These are phyloP conservation scores for Liriodendron chinense DNA, from an alignment of 164 flowering plant genomes.

Conservation along the genomic window DNA sequence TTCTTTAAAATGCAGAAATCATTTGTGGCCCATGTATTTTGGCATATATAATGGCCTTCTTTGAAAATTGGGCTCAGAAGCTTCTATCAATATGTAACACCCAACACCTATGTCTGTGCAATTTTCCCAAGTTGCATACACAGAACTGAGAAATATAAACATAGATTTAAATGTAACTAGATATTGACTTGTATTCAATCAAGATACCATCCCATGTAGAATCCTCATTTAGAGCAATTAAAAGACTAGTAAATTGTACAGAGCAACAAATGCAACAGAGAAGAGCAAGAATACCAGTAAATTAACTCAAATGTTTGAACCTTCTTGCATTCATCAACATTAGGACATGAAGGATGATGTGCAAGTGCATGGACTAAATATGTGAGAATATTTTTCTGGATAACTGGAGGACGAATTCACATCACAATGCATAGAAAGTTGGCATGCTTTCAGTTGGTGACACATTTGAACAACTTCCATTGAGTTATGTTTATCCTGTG, in stretches of 20 bases:
- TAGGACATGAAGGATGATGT: constrained; percentile 76
- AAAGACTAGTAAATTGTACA: not conserved
- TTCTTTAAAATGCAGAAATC: too few species aligned
- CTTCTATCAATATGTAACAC: too few species aligned
- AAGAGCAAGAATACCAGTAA: constrained; percentile 57
- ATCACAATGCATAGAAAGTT: constrained; percentile 55
- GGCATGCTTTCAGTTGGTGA: constrained; percentile 59
- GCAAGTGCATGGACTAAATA: constrained; percentile 85
- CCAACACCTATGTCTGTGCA: too few species aligned
- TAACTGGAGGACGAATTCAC: constrained; percentile 41
- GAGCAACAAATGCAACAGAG: constrained; percentile 1
- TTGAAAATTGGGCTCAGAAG: too few species aligned
- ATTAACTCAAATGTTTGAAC: constrained; percentile 59
- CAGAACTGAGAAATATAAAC: too few species aligned
- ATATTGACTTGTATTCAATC: not conserved
- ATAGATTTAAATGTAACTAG: too few species aligned
- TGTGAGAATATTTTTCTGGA: constrained; percentile 76
- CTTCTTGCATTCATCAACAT: constrained; percentile 69
- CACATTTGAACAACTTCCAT: constrained; percentile 77
- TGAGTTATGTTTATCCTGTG: constrained; percentile 74
- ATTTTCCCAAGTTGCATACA: too few species aligned
- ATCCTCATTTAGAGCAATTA: not conserved
- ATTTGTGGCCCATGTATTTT: too few species aligned
- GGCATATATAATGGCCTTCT: too few species aligned
- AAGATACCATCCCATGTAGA: not conserved